Evolutionary conservation across 2,329 filamentous ascomycete species (phyloP).

Genomic region (Xylariales sp.): DNA sequence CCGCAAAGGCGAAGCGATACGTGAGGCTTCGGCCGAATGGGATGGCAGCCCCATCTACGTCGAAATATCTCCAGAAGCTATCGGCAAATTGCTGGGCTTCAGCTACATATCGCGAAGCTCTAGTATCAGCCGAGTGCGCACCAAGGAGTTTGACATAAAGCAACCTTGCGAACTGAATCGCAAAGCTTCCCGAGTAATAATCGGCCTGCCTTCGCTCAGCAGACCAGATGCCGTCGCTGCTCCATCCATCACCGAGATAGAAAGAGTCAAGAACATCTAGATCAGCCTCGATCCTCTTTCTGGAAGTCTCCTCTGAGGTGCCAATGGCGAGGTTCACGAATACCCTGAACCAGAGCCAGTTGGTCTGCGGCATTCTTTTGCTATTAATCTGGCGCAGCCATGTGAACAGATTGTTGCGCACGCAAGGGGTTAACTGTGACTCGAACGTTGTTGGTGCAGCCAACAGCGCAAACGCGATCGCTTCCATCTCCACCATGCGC

Average conservation of each 20-base stretch:
- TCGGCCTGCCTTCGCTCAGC: slow-evolving; percentile 36
- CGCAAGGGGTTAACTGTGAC: slow-evolving; percentile 17
- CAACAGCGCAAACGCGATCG: slow-evolving; percentile 43
- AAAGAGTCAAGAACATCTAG: slow-evolving; percentile 39
- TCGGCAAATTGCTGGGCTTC: slow-evolving; percentile 35
- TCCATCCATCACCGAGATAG: slow-evolving; percentile 41
- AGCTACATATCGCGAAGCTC: slow-evolving; percentile 30
- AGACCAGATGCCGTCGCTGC: slow-evolving; percentile 40
- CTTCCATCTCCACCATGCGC: slow-evolving; percentile 51
- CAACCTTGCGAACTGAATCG: slow-evolving; percentile 46
- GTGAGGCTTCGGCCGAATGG: slow-evolving; percentile 47
- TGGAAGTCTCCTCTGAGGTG: slow-evolving; percentile 26
- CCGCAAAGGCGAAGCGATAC: slow-evolving; percentile 46
- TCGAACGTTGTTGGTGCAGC: slow-evolving; percentile 34
- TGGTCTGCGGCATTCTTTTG: slow-evolving; percentile 40
- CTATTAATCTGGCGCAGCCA: slow-evolving; percentile 40
- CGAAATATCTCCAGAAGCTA: slow-evolving; percentile 44
- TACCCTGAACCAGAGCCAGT: slow-evolving; percentile 50
- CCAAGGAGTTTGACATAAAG: slow-evolving; percentile 41
- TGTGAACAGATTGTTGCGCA: slow-evolving; percentile 28
- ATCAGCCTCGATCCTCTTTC: slow-evolving; percentile 34
- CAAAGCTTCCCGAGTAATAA: slow-evolving; percentile 51
- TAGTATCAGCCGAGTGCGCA: slow-evolving; percentile 30
- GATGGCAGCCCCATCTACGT: slow-evolving; percentile 41
- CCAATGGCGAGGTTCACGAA: slow-evolving; percentile 44